Evolutionary conservation across 768 basidiomycete genomes (phyloP), one percentile per base, ranked within the genome.

Genomic region (Tulasnella calospora): DNA sequence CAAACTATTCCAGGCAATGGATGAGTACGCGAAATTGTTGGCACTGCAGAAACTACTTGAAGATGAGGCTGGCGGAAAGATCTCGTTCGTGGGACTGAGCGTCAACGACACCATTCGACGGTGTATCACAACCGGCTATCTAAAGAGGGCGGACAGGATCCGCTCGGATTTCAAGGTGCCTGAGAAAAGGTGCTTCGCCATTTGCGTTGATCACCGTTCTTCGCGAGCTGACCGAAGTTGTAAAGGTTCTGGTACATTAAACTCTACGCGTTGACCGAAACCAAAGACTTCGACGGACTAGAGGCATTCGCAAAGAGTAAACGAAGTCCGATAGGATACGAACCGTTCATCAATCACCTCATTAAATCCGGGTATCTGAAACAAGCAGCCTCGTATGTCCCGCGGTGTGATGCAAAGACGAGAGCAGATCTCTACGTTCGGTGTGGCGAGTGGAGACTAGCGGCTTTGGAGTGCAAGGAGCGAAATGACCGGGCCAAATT

Each of bases 311-410:
- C 95, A 1, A 92, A 91, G 81, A 92, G 92, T 46, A 96, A 90
- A 84, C 89, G 94, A 81, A 95, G 93, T 83, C 96, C 97, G 5
- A 98, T 99, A 78, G 97, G 98, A 0, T 99, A 97, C 82, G 96
- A 98, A 82, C 88, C 92, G 0, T 95, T 95, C 83, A 95, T 96
- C 35, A 89, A 87, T 47, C 90, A 94, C 81, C 88, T 98, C 47
- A 89, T 94, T 38, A 87, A 90, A 73, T 89, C 90, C 51, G 94
- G 94, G 0, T 90, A 92, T 83, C 82, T 84, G 36, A 93, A 89
- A 82, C 93, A 97, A 82, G 98, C 94, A 3, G 86, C 90, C 0
- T 78, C 85, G 5, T 99, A 92, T 82, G 93, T 99, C 30, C 84
- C 91, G 2, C 90, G 91, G 38, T 99, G 97, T 82, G 98, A 99